A percentile compares a stretch with the other conserved stretches of the same genome.
These are phyloP conservation scores for Ustilago shanxiensis DNA, from an alignment of 1,284 basidiomycete genomes.

Conservation along the genomic window DNA sequence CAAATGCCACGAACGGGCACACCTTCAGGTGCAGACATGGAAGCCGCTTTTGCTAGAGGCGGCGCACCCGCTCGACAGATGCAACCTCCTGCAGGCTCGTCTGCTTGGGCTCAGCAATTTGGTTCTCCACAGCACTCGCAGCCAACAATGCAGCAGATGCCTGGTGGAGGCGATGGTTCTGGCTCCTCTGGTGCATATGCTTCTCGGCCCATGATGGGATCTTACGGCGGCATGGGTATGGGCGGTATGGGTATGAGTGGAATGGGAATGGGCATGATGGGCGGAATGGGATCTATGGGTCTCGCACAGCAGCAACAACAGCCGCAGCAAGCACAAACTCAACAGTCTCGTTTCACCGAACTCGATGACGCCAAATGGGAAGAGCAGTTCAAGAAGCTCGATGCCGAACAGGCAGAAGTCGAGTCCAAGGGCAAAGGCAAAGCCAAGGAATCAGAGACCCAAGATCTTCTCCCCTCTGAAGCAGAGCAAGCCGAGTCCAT, in stretches of 20 bases:
- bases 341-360: conserved; percentile 56
- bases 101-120: conserved; percentile 61
- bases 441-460: conserved; percentile 44
- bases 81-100: conserved; percentile 31
- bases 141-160: conserved; percentile 24
- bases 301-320: conserved; percentile 18
- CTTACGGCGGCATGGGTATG: conserved; percentile 46
- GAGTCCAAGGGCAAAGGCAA: conserved; percentile 65
- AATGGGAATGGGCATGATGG: conserved; percentile 54
- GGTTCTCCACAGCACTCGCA: conserved; percentile 27
- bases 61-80: conserved; percentile 21
- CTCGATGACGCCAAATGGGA: conserved; percentile 66
- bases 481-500: conserved; percentile 61
- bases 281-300: conserved; percentile 38
- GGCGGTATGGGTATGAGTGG: conserved; percentile 44
- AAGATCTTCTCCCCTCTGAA: conserved; percentile 49
- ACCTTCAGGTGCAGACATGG: conserved; percentile 46
- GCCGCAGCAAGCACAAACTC: conserved; percentile 34
- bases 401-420: conserved; percentile 53
- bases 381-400: conserved; percentile 65
- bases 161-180: conserved; percentile 19
- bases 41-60: conserved; percentile 53
- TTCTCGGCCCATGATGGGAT: conserved; percentile 51
- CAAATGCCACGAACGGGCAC: conserved; percentile 55
- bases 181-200: conserved; percentile 35